Evolutionary conservation across 2,329 filamentous ascomycete species (phyloP).

Genomic region (Fonsecaea nubica): DNA sequence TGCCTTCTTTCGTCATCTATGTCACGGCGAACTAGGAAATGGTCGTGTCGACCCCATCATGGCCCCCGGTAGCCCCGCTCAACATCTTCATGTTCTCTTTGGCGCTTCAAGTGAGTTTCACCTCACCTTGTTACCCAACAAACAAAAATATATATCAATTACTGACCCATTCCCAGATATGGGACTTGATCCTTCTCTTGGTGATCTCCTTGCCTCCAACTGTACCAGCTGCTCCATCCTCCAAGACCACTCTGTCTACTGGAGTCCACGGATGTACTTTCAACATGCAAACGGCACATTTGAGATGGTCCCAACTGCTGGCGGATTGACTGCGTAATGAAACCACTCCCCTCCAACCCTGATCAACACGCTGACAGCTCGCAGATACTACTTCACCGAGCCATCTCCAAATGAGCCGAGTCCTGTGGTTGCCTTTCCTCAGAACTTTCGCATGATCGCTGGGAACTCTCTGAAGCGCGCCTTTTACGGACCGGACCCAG

Average conservation of each 20-base stretch:
- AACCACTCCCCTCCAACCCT: slow-evolving; percentile 42
- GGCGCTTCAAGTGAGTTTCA: slow-evolving; percentile 73
- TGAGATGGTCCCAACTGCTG: slow-evolving; percentile 73
- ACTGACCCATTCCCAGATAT: slow-evolving; percentile 63
- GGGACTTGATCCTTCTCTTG: slow-evolving; percentile 60
- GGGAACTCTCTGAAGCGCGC: slow-evolving; percentile 72
- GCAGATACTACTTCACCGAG: slow-evolving; percentile 81
- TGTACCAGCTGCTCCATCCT: slow-evolving; percentile 83
- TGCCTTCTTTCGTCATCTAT: slow-evolving; percentile 92
- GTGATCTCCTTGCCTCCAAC: slow-evolving; percentile 63
- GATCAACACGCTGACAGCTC: slow-evolving; percentile 14
- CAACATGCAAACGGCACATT: slow-evolving; percentile 70
- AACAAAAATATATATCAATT: neutral
- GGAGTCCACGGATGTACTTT: slow-evolving; percentile 82
- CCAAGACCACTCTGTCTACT: slow-evolving; percentile 88
- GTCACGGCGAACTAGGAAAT: slow-evolving; percentile 71
- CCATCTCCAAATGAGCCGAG: slow-evolving; percentile 14
- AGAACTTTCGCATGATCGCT: slow-evolving; percentile 80
- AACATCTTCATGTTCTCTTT: slow-evolving; percentile 76
- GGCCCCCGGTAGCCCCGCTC: slow-evolving; percentile 62
- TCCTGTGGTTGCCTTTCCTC: slow-evolving; percentile 67
- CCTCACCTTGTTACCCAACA: no score
- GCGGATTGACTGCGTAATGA: slow-evolving; percentile 82
- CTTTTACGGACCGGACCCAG: slow-evolving; percentile 72
- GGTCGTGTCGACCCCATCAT: slow-evolving; percentile 81